Conservation (phyloP, 768 basidiomycete species). For the Sporobolomyces pararoseus region DNA sequence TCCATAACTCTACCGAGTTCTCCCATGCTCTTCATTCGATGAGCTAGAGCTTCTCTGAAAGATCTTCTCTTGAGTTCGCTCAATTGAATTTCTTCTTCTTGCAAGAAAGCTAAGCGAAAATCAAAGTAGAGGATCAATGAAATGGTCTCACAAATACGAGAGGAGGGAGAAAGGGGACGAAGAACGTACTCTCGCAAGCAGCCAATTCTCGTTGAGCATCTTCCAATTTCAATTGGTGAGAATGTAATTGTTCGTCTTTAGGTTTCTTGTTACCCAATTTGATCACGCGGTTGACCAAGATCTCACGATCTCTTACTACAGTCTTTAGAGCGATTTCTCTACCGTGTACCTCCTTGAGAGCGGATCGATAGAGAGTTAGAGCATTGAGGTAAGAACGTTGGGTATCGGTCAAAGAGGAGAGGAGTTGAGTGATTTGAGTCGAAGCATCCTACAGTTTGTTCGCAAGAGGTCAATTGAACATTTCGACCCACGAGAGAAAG, state of each 20-base stretch:
- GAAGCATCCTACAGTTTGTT: conserved; percentile 44
- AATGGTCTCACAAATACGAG: no score
- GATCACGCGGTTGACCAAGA: conserved; percentile 45
- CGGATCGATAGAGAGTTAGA: conserved; percentile 40
- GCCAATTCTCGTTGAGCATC: conserved; percentile 44
- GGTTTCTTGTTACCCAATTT: conserved; percentile 45
- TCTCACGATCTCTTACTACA: conserved; percentile 46
- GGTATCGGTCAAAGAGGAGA: conserved; percentile 36
- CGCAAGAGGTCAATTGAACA: no score
- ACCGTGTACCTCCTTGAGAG: conserved; percentile 44
- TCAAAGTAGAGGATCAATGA: no score
- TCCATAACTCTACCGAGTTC: conserved; percentile 43
- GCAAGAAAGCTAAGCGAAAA: conserved; percentile 32
- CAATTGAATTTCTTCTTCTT: conserved; percentile 42
- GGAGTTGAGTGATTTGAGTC: conserved; percentile 37
- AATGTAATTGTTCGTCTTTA: conserved; percentile 21
- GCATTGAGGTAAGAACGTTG: conserved; percentile 43
- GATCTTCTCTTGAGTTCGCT: conserved; percentile 42
- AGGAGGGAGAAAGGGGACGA: no score
- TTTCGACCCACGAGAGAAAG: neutral
- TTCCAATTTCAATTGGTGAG: conserved; percentile 42
- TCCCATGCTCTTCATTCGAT: conserved; percentile 44
- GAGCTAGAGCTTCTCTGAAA: conserved; percentile 42
- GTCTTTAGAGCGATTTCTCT: conserved; percentile 43
- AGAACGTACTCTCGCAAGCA: conserved; percentile 43